These are phyloP conservation scores for Fusarium equiseti DNA, from an alignment of 2,329 filamentous ascomycete genomes.

Conservation along the genomic window DNA sequence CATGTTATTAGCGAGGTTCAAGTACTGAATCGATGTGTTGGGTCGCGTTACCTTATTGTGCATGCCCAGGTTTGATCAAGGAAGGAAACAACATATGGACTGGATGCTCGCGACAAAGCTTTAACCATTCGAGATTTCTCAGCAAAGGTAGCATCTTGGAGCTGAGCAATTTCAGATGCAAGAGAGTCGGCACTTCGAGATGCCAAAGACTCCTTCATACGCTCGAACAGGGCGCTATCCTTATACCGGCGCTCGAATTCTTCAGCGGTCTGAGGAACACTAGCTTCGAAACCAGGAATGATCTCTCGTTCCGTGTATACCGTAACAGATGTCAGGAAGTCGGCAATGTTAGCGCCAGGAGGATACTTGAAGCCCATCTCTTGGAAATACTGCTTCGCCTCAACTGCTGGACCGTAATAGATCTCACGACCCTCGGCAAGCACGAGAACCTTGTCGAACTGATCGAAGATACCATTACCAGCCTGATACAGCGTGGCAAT, in stretches of 20 bases:
- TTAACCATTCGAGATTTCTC: background rate
- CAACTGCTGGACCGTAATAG: background rate
- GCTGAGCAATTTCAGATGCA: background rate
- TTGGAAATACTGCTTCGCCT: background rate
- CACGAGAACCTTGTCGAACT: background rate
- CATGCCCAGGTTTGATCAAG: background rate
- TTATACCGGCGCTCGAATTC: background rate
- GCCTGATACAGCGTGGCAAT: background rate
- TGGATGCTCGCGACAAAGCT: background rate
- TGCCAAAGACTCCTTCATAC: background rate
- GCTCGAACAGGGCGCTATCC: background rate
- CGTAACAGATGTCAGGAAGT: background rate
- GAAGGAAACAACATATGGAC: background rate
- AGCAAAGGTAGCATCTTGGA: background rate
- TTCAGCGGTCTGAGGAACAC: background rate
- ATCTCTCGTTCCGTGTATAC: background rate
- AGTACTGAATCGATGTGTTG: rapidly evolving
- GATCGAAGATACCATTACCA: background rate
- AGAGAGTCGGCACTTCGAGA: background rate
- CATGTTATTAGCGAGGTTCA: rapidly evolving
- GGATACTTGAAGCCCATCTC: background rate
- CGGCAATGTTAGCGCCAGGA: background rate
- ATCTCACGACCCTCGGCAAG: background rate
- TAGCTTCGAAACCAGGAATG: background rate
- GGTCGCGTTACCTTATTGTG: background rate